phyloP scores from a whole-genome alignment of 164 flowering plant genomes.

The Macadamia tetraphylla region DNA sequence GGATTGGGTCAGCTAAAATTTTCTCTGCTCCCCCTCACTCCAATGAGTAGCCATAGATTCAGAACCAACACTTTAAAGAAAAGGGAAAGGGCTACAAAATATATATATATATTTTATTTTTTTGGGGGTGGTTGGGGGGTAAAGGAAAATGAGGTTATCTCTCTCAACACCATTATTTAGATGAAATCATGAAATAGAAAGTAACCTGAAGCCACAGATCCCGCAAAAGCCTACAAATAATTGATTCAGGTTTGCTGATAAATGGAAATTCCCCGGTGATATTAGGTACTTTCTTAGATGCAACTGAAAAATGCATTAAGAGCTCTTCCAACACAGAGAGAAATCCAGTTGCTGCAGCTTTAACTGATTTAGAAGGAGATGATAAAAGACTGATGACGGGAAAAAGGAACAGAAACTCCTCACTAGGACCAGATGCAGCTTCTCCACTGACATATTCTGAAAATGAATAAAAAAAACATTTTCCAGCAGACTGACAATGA shows the following conservation, averaged over 20 bases:
- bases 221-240: constrained; percentile 48
- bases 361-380: constrained; percentile 71
- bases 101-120: no score
- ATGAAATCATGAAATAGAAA: neutral
- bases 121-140: no score
- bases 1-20: no score
- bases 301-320: constrained; percentile 22
- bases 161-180: no score
- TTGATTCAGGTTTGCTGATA: constrained; percentile 41
- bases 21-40: no score
- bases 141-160: no score
- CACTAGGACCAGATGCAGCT: constrained; percentile 24
- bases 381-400: constrained; percentile 70
- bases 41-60: no score
- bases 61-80: neutral
- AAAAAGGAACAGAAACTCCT: constrained; percentile 63
- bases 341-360: constrained; percentile 59
- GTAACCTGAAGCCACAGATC: constrained; percentile 71
- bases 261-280: constrained; percentile 22
- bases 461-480: constrained; percentile 9
- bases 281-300: constrained; percentile 18
- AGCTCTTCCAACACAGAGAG: constrained; percentile 49
- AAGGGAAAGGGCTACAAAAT: no score
- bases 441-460: constrained; percentile 34
- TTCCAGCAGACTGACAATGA: neutral